A percentile compares a stretch with the other conserved stretches of the same genome.
These are phyloP conservation scores for Boletus coccyginus DNA, from an alignment of 768 basidiomycete species.

Conservation along the genomic window DNA sequence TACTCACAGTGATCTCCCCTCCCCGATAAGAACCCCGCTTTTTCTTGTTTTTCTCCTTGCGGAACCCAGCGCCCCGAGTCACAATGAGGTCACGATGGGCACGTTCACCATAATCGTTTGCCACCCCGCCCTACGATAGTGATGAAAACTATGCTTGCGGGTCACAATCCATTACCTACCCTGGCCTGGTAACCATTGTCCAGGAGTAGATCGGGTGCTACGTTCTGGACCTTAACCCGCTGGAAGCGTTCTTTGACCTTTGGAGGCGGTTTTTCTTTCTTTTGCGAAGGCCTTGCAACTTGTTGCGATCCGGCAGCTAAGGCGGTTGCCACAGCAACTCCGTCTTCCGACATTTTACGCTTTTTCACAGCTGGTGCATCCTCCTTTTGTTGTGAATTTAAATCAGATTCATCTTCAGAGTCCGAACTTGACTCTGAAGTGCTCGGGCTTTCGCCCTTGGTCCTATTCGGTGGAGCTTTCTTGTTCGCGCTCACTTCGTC, in stretches of 20 bases:
- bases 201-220: slow-evolving; percentile 37
- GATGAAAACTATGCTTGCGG: neutral
- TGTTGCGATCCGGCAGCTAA: slow-evolving; percentile 24
- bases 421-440: slow-evolving; percentile 23
- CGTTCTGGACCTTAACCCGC: slow-evolving; percentile 66
- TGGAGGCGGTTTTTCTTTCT: slow-evolving; percentile 27
- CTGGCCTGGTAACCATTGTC: slow-evolving; percentile 83
- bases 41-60: slow-evolving; percentile 99
- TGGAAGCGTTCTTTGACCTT: slow-evolving; percentile 70
- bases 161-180: slow-evolving; percentile 41
- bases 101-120: slow-evolving; percentile 83
- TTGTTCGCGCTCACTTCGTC: slow-evolving; percentile 3
- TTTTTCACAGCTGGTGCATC: slow-evolving; percentile 50
- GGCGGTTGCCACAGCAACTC: slow-evolving; percentile 47
- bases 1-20: slow-evolving; percentile 87
- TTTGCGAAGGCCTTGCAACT: neutral
- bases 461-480: neutral
- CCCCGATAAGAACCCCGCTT: slow-evolving; percentile 93
- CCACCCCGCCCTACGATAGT: slow-evolving; percentile 50
- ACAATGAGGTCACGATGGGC: slow-evolving; percentile 88
- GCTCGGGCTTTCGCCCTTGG: slow-evolving; percentile 1
- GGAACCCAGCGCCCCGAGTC: slow-evolving; percentile 91
- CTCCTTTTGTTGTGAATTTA: neutral
- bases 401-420: slow-evolving; percentile 17
- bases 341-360: slow-evolving; percentile 52